Evolutionary conservation across 2,329 filamentous ascomycete species (phyloP).

Genomic region (Claviceps humidiphila): DNA sequence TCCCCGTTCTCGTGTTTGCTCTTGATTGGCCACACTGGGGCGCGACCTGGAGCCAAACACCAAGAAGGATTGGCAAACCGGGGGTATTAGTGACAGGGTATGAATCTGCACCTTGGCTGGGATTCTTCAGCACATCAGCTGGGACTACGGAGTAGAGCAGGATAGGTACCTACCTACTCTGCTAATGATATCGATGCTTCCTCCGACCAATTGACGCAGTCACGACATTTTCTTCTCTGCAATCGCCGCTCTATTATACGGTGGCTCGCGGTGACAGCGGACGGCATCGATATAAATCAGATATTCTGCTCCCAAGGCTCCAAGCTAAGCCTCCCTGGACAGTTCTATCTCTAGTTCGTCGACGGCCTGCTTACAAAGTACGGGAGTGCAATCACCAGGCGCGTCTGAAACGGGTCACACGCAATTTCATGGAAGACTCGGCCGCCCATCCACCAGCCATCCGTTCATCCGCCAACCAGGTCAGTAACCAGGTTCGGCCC

Average conservation of each 20-base stretch:
- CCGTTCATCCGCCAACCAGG: constrained; percentile 3
- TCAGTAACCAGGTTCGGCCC: constrained; percentile 2
- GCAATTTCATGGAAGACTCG: constrained; percentile 3
- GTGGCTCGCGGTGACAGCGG: background rate
- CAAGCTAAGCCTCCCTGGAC: background rate
- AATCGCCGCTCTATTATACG: background rate
- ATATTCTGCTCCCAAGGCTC: background rate
- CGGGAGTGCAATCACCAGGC: background rate
- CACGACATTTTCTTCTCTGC: background rate
- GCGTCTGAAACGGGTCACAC: background rate
- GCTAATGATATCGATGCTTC: background rate
- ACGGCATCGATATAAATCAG: background rate
- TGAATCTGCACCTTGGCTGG: background rate
- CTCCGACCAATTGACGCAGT: background rate
- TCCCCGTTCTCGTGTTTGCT: background rate
- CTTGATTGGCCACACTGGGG: background rate
- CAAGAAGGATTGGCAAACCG: background rate
- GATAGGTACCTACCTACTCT: background rate
- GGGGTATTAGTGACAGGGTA: background rate
- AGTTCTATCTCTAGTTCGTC: background rate
- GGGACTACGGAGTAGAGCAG: background rate
- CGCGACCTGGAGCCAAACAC: background rate
- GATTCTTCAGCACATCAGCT: background rate
- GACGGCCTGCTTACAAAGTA: background rate
- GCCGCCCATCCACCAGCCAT: background rate